Conservation (phyloP, 768 basidiomycete species). For the Coprinopsis strossmayeri region DNA sequence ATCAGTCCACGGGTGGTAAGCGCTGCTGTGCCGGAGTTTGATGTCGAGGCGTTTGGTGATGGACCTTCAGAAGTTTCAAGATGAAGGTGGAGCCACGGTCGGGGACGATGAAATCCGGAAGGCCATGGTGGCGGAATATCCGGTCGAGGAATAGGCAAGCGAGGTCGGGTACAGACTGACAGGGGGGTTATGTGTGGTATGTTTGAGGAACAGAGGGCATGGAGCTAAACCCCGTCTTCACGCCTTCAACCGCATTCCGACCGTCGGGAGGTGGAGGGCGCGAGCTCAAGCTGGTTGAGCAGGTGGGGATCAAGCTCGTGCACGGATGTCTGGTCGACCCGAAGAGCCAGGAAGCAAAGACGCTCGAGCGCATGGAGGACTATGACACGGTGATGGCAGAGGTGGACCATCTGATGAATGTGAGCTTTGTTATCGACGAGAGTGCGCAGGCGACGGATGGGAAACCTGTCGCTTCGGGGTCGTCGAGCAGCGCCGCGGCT, state of each 20-base stretch:
- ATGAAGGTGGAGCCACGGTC: no score
- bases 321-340: slow-evolving; percentile 90
- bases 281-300: slow-evolving; percentile 81
- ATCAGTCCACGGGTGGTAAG: no score
- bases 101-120: no score
- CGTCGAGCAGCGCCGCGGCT: not conserved
- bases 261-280: slow-evolving; percentile 56
- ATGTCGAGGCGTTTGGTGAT: no score
- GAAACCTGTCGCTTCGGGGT: slow-evolving; percentile 9
- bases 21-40: no score
- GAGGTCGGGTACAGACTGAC: not conserved
- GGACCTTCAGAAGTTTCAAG: no score
- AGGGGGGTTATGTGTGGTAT: slow-evolving; percentile 1
- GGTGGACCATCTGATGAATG: slow-evolving; percentile 68
- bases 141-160: no score
- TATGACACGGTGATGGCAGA: slow-evolving; percentile 80
- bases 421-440: slow-evolving; percentile 46
- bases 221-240: slow-evolving; percentile 84
- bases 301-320: slow-evolving; percentile 72
- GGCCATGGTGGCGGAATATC: no score
- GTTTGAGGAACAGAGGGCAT: slow-evolving; percentile 59
- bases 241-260: slow-evolving; percentile 57
- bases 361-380: slow-evolving; percentile 47
- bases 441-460: slow-evolving; percentile 1
- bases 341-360: slow-evolving; percentile 48